Evolutionary conservation across 768 basidiomycete species (phyloP), one percentile per base, ranked within the genome.

Genomic region (Russula olivacea): DNA sequence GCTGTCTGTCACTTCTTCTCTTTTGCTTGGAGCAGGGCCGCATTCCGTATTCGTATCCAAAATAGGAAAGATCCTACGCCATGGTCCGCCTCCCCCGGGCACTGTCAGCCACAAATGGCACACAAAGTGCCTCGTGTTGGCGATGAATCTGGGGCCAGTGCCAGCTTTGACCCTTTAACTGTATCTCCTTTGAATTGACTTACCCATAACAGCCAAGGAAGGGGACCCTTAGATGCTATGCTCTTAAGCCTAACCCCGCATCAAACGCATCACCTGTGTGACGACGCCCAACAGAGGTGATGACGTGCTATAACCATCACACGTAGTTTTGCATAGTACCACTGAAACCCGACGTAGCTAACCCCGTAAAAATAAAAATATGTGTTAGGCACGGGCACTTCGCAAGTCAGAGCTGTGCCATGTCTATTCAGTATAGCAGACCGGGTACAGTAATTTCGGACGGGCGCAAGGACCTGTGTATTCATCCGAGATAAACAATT

Each of bases 201-300:
- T 54, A 4, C 3, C 52, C 10, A 32, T 43, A 53, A 14, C 21
- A 34, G 34, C 25, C 43, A 15, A 59, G n/a, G n/a, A n/a, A n/a
- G n/a, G n/a, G n/a, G 6, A 25, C 28, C 47, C 32, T 11, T 34
- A 36, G 8, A 52, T n/a, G 59, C 59, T 43, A 41, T 60, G 51
- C 48, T 4, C 12, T 23, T 25, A 2, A 50, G 12, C 9, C 15
- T 6, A 3, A 23, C 14, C 34, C 12, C 23, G 49, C 28, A 23
- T 58, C 36, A 43, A 19, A 36, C 30, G 5, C 57, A 54, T 53
- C 45, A 45, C 45, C 62, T 25, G 45, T 15, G n/a, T 17, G n/a
- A 63, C 47, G 11, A 63, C 47, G 17, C 49, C 32, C 55, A n/a
- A n/a, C n/a, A n/a, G n/a, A n/a, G n/a, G 53, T 58, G 38, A 40